These are phyloP conservation scores for Trifolium fragiferum DNA, from an alignment of 306 rosid species.

Conservation along the genomic window DNA sequence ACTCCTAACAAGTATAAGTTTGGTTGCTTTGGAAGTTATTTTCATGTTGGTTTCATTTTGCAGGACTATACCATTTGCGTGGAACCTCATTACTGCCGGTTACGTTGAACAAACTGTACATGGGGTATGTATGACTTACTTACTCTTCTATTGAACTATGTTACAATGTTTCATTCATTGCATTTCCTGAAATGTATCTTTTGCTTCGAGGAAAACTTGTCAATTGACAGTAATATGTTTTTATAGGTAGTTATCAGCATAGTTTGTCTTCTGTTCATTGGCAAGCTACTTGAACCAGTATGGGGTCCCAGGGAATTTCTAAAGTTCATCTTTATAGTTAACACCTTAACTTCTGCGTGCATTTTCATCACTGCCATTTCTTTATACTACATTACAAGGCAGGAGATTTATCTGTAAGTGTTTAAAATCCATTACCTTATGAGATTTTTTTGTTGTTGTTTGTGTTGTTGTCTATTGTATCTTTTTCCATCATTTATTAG, in stretches of 20 bases:
- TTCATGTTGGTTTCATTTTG: conserved; percentile 38
- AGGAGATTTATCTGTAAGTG: conserved; percentile 88
- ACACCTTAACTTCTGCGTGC: conserved; percentile 74
- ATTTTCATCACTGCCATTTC: conserved; percentile 88
- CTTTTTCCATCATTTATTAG: conserved; percentile 20
- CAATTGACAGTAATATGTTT: conserved; percentile 29
- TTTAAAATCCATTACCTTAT: conserved; percentile 19
- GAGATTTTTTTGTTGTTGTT: conserved; percentile 28
- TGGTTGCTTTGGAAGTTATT: conserved; percentile 15
- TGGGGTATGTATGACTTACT: conserved; percentile 77
- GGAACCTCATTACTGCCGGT: conserved; percentile 90
- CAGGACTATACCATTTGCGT: conserved; percentile 93
- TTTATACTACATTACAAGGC: conserved; percentile 73
- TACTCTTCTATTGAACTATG: conserved; percentile 15
- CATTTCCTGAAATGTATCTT: neutral
- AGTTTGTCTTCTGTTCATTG: conserved; percentile 77
- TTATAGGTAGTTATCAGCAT: conserved; percentile 68
- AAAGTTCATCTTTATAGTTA: conserved; percentile 87
- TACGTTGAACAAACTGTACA: conserved; percentile 75
- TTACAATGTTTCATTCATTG: conserved; percentile 17
- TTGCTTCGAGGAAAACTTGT: conserved; percentile 4
- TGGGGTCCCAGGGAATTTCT: conserved; percentile 95
- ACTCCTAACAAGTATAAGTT: neutral
- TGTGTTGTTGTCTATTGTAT: conserved; percentile 15
- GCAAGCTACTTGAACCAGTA: conserved; percentile 92